Conservation (phyloP, 176 grass and related monocot genomes). For the Calamus simplicifolius region DNA sequence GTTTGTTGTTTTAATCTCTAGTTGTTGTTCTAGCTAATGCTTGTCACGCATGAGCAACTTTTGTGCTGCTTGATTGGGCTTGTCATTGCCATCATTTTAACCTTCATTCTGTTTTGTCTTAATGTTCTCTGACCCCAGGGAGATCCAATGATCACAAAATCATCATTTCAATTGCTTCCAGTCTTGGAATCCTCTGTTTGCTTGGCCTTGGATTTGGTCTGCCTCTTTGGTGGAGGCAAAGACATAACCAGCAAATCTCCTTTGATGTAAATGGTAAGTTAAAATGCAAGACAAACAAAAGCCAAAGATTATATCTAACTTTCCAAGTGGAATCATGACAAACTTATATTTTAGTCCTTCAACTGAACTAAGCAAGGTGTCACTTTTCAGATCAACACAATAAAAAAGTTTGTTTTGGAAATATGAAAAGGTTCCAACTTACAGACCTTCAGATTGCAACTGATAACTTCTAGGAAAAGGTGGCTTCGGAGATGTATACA, state of each 20-base stretch:
- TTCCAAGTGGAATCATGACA: neutral
- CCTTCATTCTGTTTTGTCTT: slow-evolving; percentile 3
- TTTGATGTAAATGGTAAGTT: slow-evolving; percentile 63
- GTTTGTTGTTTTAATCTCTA: no score
- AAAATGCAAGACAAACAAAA: neutral
- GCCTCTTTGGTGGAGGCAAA: slow-evolving; percentile 25
- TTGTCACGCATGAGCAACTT: neutral
- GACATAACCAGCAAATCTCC: slow-evolving; percentile 59
- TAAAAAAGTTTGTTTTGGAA: slow-evolving; percentile 35
- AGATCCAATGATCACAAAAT: slow-evolving; percentile 43
- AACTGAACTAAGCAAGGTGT: neutral
- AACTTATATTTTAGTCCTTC: neutral
- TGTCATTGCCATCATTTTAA: slow-evolving; percentile 6
- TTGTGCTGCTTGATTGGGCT: neutral
- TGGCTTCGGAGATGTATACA: slow-evolving; percentile 75
- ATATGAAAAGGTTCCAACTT: slow-evolving; percentile 54
- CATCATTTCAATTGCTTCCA: slow-evolving; percentile 50
- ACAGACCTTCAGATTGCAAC: slow-evolving; percentile 61
- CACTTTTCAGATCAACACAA: slow-evolving; percentile 35
- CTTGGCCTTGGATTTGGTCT: slow-evolving; percentile 31
- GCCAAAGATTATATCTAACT: no score
- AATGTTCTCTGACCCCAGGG: slow-evolving; percentile 26
- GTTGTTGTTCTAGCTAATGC: neutral
- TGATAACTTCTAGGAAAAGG: slow-evolving; percentile 68
- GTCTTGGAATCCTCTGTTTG: slow-evolving; percentile 36